Percentiles rank a stretch among this genome's conserved stretches.
Evolutionary conservation across 2,329 filamentous ascomycete genomes (phyloP).

Genomic region (Conoideocrella luteorostrata): DNA sequence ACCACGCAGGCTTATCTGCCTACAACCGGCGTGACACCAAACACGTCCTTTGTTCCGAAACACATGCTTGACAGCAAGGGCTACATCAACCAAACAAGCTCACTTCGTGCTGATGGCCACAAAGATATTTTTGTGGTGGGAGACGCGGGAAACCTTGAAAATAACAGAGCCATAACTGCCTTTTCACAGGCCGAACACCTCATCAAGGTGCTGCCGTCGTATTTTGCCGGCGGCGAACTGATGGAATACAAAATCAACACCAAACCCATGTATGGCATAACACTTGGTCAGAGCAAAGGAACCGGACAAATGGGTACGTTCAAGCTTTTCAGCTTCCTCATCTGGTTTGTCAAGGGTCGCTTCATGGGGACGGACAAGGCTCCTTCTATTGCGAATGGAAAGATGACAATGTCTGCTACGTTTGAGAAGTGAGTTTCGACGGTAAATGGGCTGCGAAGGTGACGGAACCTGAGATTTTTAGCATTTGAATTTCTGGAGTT

Average conservation of each 20-base stretch:
- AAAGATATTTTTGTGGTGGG: constrained; percentile 38
- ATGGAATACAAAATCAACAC: constrained; percentile 23
- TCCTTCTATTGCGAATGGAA: constrained; percentile 24
- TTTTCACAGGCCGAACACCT: constrained; percentile 28
- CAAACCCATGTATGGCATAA: constrained; percentile 29
- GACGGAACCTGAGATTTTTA: too few relatives aligned
- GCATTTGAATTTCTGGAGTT: too few relatives aligned
- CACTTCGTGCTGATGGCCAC: constrained; percentile 28
- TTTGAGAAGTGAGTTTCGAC: constrained; percentile 27
- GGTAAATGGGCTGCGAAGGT: too few relatives aligned
- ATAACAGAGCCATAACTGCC: constrained; percentile 22
- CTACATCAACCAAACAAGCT: constrained; percentile 30
- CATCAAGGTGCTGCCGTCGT: constrained; percentile 26
- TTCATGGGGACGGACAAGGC: constrained; percentile 29
- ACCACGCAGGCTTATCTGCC: constrained; percentile 40
- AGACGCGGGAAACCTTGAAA: constrained; percentile 36
- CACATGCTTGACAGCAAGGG: constrained; percentile 27
- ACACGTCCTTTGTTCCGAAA: constrained; percentile 37
- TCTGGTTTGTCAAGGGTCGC: constrained; percentile 33
- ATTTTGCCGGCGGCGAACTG: constrained; percentile 23
- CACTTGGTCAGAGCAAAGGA: constrained; percentile 32
- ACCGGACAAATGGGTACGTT: constrained; percentile 31
- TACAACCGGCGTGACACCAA: constrained; percentile 37
- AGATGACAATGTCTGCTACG: constrained; percentile 22
- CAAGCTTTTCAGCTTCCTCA: constrained; percentile 31